Conservation (phyloP, 2,329 filamentous ascomycete species). For the Xylariomycetidae sp. region DNA sequence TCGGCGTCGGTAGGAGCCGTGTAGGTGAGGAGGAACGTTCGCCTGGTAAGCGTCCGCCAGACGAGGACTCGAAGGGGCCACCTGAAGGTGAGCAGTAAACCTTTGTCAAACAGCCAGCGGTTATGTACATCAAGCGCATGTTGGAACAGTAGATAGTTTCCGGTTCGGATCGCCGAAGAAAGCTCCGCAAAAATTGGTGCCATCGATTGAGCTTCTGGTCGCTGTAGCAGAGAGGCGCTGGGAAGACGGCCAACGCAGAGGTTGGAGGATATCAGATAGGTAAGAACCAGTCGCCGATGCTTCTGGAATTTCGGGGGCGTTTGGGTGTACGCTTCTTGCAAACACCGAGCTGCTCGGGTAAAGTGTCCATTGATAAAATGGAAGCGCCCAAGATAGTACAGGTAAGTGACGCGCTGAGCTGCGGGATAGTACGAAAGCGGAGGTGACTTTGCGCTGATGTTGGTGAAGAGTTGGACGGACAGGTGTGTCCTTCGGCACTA, state of each 20-base stretch:
- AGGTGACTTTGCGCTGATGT: constrained; percentile 78
- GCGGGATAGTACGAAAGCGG: constrained; percentile 79
- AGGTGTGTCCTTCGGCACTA: constrained; percentile 77
- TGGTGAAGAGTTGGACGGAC: constrained; percentile 83
- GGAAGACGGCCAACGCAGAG: constrained; percentile 83
- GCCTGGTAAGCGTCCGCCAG: constrained; percentile 77
- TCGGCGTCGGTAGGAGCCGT: constrained; percentile 56
- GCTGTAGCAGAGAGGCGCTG: constrained; percentile 57
- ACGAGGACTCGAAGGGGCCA: constrained; percentile 76
- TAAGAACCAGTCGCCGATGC: constrained; percentile 76
- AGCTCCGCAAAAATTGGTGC: constrained; percentile 66
- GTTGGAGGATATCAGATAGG: constrained; percentile 78
- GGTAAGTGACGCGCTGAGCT: constrained; percentile 81
- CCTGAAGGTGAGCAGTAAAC: constrained; percentile 69
- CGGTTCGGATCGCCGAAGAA: constrained; percentile 65
- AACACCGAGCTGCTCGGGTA: constrained; percentile 66
- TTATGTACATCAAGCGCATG: constrained; percentile 59
- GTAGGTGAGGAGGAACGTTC: constrained; percentile 74
- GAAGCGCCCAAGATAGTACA: constrained; percentile 92
- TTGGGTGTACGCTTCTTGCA: constrained; percentile 77
- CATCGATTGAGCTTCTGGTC: constrained; percentile 65
- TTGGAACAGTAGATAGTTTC: constrained; percentile 72
- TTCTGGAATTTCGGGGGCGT: constrained; percentile 55
- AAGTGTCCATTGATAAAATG: constrained; percentile 83
- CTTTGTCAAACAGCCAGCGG: constrained; percentile 70